Evolutionary conservation across 352 stramenopile species (phyloP), one percentile per base, ranked within the genome.

Genomic region (Pythium myriotylum): DNA sequence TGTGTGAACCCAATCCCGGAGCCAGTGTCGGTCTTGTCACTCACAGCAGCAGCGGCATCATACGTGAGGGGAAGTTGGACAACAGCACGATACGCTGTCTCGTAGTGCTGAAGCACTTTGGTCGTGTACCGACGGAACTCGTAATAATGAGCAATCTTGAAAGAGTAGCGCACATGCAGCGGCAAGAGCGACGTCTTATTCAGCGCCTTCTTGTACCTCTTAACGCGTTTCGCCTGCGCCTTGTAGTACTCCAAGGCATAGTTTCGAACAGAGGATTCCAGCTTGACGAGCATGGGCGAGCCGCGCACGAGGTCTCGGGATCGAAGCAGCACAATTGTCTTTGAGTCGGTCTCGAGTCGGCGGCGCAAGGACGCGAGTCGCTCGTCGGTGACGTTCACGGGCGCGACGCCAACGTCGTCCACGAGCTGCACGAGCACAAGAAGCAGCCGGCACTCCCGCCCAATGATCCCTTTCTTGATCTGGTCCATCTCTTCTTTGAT

Each of bases 61-160:
- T 74, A 65, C 17, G 54, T 52, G 39, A 90, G 35, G 1, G 83
- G 83, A 27, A 94, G 59, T 26, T 81, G 57, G 19, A 87, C 59
- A 27, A 92, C 69, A 0, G 83, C 73, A 2, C 81, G 71, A 62
- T 96, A 96, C 22, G 87, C 87, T 0, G 79, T 74, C 61, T 94
- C 87, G 49, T 96, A 96, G 58, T 96, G 77, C 49, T 92, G 76
- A 27, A 96, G 49, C 39, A 94, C 84, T 55, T 96, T 96, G 49
- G 80, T 91, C 43, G 84, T 94, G 54, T 92, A 90, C 6, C 86
- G 73, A 45, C 87, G 74, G 54, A 96, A 96, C 67, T 96, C 87
- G 52, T 94, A 94, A 56, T 92, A 96, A 55, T 96, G 87, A 19
- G 85, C 87, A 40, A 94, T 92, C 74, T 96, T 96, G 63, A 96